A percentile compares a stretch with the other conserved stretches of the same genome.
phyloP scores from a whole-genome alignment of 1,284 basidiomycete genomes.

The Sporisorium sorghi region DNA sequence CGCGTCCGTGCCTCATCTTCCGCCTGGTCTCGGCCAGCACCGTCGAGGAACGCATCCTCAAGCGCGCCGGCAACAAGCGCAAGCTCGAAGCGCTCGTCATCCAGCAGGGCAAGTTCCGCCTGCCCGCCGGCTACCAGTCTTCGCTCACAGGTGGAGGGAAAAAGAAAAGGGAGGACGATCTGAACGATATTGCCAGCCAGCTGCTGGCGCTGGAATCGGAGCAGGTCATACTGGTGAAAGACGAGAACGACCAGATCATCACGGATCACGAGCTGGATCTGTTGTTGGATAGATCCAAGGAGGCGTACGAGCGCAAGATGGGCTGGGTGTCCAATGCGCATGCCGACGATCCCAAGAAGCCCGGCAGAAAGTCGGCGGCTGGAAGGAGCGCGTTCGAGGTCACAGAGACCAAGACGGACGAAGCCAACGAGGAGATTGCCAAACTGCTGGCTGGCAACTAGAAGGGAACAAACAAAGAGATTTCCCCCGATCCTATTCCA shows the following conservation, averaged over 20 bases:
- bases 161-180: conserved; percentile 39
- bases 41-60: conserved; percentile 89
- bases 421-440: conserved; percentile 79
- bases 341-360: conserved; percentile 18
- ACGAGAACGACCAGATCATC: conserved; percentile 81
- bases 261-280: conserved; percentile 81
- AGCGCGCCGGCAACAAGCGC: conserved; percentile 85
- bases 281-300: conserved; percentile 82
- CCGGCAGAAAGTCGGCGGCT: conserved; percentile 12
- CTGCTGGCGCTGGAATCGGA: conserved; percentile 85
- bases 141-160: conserved; percentile 72
- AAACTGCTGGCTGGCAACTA: conserved; percentile 65
- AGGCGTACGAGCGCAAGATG: conserved; percentile 81
- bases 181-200: conserved; percentile 76
- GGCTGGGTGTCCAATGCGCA: conserved; percentile 75
- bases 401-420: conserved; percentile 79
- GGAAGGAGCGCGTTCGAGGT: conserved; percentile 80
- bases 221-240: conserved; percentile 83
- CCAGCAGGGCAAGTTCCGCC: conserved; percentile 77
- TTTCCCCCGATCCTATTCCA: neutral
- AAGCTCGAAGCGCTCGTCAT: conserved; percentile 94
- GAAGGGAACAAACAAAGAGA: neutral
- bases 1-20: conserved; percentile 76
- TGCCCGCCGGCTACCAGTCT: conserved; percentile 30
- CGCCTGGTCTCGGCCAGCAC: conserved; percentile 80